Base-by-base conservation (phyloP, 176 grass and related monocot genomes). In the Carex kokanica region DNA sequence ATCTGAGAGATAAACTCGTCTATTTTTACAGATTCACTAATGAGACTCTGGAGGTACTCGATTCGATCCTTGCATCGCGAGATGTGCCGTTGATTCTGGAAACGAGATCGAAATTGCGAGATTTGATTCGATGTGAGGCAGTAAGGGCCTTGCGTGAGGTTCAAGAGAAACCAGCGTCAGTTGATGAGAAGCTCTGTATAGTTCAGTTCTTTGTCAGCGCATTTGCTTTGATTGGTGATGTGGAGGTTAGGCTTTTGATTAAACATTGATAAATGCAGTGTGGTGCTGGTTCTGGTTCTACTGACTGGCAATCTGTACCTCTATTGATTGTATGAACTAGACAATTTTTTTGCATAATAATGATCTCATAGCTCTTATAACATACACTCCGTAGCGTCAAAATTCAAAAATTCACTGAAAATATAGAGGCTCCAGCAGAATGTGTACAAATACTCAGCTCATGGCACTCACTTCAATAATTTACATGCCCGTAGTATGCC, bases 121-220 rank as follows among this genome's bases (percentile, higher is more conserved):
- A 70, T 0, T 83, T 94, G 9, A 84, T 98, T 14, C 86, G 60
- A 51, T 82, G 13, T 20, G 60, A 90, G 40, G 72, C 84, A 25
- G 38, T 86, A 11, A 18, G 51, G 5, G 88, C 82, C 6, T 68
- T 90, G 72, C 63, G 83, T 45, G 87, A 75, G 80, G 63, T 77
- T 8, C 82, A 83, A 63, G 57, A 41, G 60, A 86, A 77, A 54
- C 31, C 34, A 2, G 40, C 38, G 9, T 66, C 56, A 15, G 59
- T 13, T 82, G 80, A 80, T 71, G 16, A 34, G 81, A 94, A 80
- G 41, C 90, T 94, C 51, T 65, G 61, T 65, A 24, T 64, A 23
- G 89, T 90, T 32, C 84, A 94, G 66, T 94, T 98, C 89, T 98
- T 98, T 83, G 86, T 90, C 2, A 80, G 82, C 0, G 88, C 90